A percentile compares a stretch with the other conserved stretches of the same genome.
Conservation (phyloP, 2,329 filamentous ascomycete genomes). For the Tolypocladium nubicola region DNA sequence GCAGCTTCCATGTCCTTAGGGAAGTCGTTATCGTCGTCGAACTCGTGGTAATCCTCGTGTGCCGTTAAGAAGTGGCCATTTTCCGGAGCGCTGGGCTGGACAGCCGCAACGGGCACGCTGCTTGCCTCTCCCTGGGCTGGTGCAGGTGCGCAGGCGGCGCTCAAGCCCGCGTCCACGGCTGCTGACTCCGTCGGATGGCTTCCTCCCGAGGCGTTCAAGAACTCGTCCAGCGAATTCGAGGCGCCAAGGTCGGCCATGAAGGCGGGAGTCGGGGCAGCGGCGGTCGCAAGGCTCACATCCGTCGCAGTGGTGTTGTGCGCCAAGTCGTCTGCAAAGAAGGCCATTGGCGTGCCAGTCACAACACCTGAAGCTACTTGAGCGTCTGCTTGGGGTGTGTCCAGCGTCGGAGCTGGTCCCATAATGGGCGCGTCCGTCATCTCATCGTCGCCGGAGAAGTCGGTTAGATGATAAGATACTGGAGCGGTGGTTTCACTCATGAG, state of each 20-base stretch:
- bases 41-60: background rate
- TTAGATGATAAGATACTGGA: background rate
- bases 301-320: background rate
- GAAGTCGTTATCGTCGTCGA: background rate
- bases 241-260: background rate
- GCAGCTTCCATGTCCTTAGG: background rate
- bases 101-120: background rate
- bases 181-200: too few species aligned
- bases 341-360: background rate
- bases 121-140: background rate
- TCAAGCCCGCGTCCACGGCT: background rate
- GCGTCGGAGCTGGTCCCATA: background rate
- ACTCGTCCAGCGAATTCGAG: background rate
- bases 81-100: background rate
- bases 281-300: background rate
- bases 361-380: background rate
- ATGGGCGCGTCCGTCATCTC: background rate
- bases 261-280: background rate
- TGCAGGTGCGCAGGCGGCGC: background rate
- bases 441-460: background rate
- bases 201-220: too few species aligned
- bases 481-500: background rate
- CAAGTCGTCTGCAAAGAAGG: background rate
- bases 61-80: background rate
- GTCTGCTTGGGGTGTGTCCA: background rate